Conservation (phyloP, 345 rosid species). For the Streptanthus diversifolius region DNA sequence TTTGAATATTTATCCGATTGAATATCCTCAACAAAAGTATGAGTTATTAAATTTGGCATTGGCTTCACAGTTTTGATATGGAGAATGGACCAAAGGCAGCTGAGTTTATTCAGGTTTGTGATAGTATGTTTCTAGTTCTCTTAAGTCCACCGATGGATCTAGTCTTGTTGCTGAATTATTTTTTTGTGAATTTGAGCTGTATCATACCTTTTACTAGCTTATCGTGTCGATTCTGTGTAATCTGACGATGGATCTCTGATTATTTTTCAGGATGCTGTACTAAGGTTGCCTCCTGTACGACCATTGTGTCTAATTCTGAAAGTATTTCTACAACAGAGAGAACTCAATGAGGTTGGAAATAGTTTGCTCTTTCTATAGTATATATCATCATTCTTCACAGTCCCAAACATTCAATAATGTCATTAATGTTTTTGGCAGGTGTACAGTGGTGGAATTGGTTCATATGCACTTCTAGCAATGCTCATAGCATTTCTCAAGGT, state of each 20-base stretch:
- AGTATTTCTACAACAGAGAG: constrained; percentile 94
- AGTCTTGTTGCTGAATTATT: background rate
- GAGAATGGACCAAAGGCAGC: constrained; percentile 96
- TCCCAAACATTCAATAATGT: constrained; percentile 15
- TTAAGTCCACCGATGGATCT: background rate
- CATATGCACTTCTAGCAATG: constrained; percentile 92
- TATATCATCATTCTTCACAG: background rate
- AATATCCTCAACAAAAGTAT: background rate
- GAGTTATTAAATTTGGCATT: constrained; percentile 12
- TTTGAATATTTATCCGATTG: background rate
- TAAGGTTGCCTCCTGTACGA: constrained; percentile 68
- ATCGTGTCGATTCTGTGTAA: background rate
- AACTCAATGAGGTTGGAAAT: constrained; percentile 73
- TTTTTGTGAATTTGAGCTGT: background rate
- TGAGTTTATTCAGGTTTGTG: constrained; percentile 79
- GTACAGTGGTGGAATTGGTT: constrained; percentile 87
- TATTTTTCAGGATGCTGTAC: constrained; percentile 56
- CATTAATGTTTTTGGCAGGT: constrained; percentile 50
- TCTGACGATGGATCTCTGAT: background rate
- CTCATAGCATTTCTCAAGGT: constrained; percentile 80
- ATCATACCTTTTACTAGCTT: background rate
- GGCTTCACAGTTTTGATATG: constrained; percentile 70
- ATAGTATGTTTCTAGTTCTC: background rate
- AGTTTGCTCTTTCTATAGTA: background rate
- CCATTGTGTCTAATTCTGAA: constrained; percentile 84